Percentiles rank a stretch among this genome's conserved stretches.
These are phyloP conservation scores for Diaporthe ampelina DNA, from an alignment of 2,329 filamentous ascomycete genomes.

Conservation along the genomic window DNA sequence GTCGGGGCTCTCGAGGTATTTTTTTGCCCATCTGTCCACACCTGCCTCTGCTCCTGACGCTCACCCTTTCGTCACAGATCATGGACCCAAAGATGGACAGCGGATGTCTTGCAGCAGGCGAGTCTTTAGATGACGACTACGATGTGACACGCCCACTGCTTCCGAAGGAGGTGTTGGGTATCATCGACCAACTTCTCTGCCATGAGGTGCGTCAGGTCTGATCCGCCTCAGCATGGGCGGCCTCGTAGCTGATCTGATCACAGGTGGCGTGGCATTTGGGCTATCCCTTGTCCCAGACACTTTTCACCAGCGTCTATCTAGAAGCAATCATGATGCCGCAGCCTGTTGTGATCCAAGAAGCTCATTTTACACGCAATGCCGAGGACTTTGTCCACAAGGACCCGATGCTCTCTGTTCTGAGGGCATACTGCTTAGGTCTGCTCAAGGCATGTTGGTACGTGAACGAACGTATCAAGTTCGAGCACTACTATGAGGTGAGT, in stretches of 20 bases:
- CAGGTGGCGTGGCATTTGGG: constrained; percentile 97
- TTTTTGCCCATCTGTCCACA: neutral
- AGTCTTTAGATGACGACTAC: constrained; percentile 87
- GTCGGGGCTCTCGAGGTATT: constrained; percentile 85
- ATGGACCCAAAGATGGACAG: constrained; percentile 99
- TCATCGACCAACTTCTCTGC: constrained; percentile 93
- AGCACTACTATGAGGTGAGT: constrained; percentile 88
- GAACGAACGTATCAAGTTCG: constrained; percentile 81
- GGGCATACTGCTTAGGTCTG: constrained; percentile 88
- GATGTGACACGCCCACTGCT: constrained; percentile 77
- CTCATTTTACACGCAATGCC: constrained; percentile 68
- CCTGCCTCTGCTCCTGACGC: neutral
- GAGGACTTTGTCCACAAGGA: constrained; percentile 51
- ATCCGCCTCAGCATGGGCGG: neutral
- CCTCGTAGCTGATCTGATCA: constrained; percentile 8
- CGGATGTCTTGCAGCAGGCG: constrained; percentile 82
- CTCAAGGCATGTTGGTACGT: constrained; percentile 87
- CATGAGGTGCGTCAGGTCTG: constrained; percentile 76
- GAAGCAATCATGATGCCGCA: constrained; percentile 83
- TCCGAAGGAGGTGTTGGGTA: constrained; percentile 87
- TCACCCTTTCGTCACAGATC: constrained; percentile 72
- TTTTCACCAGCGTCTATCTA: constrained; percentile 93
- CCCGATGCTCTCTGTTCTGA: constrained; percentile 74
- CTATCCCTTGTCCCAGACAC: constrained; percentile 93
- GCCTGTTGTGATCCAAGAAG: constrained; percentile 74